Evolutionary conservation across 2,329 filamentous ascomycete genomes (phyloP).

Genomic region (Claviceps citrina): DNA sequence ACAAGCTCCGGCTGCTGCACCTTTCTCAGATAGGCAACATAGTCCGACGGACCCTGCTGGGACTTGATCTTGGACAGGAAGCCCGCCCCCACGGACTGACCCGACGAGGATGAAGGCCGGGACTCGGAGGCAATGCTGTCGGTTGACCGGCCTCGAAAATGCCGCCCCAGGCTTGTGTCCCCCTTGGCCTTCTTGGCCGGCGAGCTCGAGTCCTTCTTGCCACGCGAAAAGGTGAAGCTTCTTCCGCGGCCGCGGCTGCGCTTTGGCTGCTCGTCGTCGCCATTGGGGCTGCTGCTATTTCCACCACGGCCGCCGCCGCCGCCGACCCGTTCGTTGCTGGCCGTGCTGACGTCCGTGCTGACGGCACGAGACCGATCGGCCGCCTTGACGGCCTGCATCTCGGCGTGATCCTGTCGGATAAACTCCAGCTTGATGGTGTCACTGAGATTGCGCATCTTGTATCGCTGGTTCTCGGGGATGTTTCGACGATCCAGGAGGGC

Average conservation of each 20-base stretch:
- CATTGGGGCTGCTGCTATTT: constrained; percentile 23
- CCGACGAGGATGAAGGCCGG: constrained; percentile 31
- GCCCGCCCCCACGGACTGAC: constrained; percentile 38
- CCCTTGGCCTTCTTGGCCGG: constrained; percentile 61
- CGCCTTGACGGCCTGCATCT: constrained; percentile 39
- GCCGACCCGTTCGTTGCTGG: constrained; percentile 18
- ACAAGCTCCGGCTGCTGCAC: constrained; percentile 67
- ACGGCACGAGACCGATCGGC: constrained; percentile 28
- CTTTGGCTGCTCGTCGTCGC: constrained; percentile 35
- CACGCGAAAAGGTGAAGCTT: constrained; percentile 63
- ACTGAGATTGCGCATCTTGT: constrained; percentile 84
- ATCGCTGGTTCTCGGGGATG: constrained; percentile 82
- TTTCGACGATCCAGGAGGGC: constrained; percentile 69
- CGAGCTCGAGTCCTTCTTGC: constrained; percentile 46
- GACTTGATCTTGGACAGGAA: constrained; percentile 56
- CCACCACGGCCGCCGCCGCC: too few species aligned
- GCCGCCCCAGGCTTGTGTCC: constrained; percentile 45
- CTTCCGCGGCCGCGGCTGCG: constrained; percentile 24
- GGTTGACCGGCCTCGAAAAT: constrained; percentile 56
- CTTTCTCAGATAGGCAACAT: constrained; percentile 71
- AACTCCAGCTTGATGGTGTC: constrained; percentile 91
- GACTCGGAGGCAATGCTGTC: constrained; percentile 50
- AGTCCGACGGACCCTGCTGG: constrained; percentile 63
- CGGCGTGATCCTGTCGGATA: constrained; percentile 73
- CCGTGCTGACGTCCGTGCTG: constrained; percentile 23